Conservation (phyloP, 192 early-diverging fungal species). For the Backusella parvicylindrica region DNA sequence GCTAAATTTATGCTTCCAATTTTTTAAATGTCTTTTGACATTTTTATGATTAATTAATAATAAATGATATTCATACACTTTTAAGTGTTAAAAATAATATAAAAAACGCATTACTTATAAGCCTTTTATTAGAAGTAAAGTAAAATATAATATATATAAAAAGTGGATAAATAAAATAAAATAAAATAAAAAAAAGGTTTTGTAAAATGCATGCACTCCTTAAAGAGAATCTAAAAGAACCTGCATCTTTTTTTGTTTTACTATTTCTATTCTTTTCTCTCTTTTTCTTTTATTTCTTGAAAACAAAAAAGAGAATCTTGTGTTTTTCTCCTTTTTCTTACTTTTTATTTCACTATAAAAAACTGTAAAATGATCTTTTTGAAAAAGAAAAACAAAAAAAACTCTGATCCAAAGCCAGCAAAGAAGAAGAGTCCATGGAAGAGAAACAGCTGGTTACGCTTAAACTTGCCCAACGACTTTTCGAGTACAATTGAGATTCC, state of each 20-base stretch:
- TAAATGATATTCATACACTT: no score
- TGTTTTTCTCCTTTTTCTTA: background rate
- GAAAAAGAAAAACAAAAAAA: background rate
- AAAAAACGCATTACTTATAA: no score
- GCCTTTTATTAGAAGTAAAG: background rate
- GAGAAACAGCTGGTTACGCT: background rate
- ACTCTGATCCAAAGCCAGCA: background rate
- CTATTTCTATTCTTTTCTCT: background rate
- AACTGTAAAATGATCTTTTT: conserved; percentile 4
- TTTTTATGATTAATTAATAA: no score
- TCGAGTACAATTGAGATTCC: background rate
- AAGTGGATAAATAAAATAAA: background rate
- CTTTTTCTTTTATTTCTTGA: background rate
- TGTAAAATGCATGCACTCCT: background rate
- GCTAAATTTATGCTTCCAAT: no score
- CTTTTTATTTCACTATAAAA: background rate
- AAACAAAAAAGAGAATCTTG: background rate
- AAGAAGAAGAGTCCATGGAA: background rate
- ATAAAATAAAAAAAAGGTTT: background rate
- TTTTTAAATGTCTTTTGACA: no score
- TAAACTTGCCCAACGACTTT: background rate
- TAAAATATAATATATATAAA: no score
- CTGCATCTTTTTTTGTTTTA: background rate
- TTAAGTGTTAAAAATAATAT: no score
- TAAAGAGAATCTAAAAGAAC: conserved; percentile 3